Evolutionary conservation across 176 grass and related monocot genomes (phyloP).

Genomic region (Melocanna baccifera): DNA sequence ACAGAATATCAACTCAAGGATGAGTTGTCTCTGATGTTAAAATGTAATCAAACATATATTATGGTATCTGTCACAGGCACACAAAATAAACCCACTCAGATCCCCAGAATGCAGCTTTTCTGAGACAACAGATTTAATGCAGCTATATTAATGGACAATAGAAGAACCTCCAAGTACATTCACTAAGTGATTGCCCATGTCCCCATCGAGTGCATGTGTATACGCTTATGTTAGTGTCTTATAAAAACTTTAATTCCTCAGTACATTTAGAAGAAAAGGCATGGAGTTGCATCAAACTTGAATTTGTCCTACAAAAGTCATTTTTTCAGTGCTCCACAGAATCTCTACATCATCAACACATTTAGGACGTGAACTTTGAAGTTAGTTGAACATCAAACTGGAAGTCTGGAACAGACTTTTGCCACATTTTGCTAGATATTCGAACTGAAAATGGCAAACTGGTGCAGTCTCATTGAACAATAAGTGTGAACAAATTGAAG

Average conservation of each 20-base stretch:
- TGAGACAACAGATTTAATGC: background rate
- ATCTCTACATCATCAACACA: conserved; percentile 16
- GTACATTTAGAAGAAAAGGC: background rate
- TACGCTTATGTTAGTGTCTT: conserved; percentile 3
- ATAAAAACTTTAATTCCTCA: background rate
- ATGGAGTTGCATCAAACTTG: conserved; percentile 1
- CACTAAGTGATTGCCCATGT: conserved; percentile 21
- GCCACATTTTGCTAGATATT: background rate
- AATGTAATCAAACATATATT: background rate
- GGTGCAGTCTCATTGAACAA: background rate
- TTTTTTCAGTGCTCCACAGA: background rate
- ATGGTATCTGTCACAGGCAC: background rate
- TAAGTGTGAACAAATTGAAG: background rate
- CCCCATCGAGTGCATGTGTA: background rate
- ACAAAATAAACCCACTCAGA: conserved; percentile 15
- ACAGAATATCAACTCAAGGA: background rate
- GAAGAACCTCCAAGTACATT: background rate
- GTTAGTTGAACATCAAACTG: conserved; percentile 6
- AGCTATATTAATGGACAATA: conserved; percentile 18
- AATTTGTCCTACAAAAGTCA: conserved; percentile 11
- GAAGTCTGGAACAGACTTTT: background rate
- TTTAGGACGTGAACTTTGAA: conserved; percentile 2
- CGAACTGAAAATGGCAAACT: conserved; percentile 8
- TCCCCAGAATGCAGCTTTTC: conserved; percentile 16
- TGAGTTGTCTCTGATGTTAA: background rate